Percentiles rank a stretch among this genome's conserved stretches.
Conservation (phyloP, 352 stramenopile genomes). For the Pythium coloratum region DNA sequence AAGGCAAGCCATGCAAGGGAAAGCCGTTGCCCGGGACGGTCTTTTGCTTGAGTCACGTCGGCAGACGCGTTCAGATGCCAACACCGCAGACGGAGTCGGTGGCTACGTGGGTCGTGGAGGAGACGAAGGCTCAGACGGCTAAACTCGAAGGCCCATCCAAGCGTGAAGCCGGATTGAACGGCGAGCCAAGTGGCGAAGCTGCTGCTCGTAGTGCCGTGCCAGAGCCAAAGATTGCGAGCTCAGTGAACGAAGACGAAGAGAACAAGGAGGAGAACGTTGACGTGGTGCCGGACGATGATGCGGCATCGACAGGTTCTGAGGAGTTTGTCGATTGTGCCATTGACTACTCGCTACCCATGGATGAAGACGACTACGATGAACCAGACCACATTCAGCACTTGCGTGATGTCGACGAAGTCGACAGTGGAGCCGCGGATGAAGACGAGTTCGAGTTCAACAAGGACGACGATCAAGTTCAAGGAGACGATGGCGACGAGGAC, state of each 20-base stretch:
- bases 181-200: neutral
- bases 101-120: neutral
- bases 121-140: too few relatives aligned
- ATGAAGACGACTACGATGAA: conserved; percentile 72
- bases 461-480: conserved; percentile 13
- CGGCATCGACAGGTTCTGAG: conserved; percentile 33
- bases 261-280: conserved; percentile 13
- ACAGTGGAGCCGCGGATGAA: conserved; percentile 32
- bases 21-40: conserved; percentile 25
- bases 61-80: neutral
- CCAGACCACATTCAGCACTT: conserved; percentile 84
- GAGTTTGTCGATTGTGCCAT: conserved; percentile 38
- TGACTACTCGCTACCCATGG: conserved; percentile 24
- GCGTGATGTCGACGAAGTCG: conserved; percentile 72
- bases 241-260: neutral
- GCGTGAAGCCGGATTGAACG: neutral
- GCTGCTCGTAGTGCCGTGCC: too few relatives aligned
- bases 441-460: conserved; percentile 33
- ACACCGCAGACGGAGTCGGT: neutral
- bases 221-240: neutral
- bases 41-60: conserved; percentile 45
- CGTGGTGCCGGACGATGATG: conserved; percentile 7
- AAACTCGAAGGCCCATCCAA: neutral
- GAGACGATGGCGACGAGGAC: conserved; percentile 7
- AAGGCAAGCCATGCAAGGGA: conserved; percentile 47